Percentiles rank a stretch among this genome's conserved stretches.
phyloP scores from a whole-genome alignment of 164 flowering plant species.

The Magnolia officinalis region DNA sequence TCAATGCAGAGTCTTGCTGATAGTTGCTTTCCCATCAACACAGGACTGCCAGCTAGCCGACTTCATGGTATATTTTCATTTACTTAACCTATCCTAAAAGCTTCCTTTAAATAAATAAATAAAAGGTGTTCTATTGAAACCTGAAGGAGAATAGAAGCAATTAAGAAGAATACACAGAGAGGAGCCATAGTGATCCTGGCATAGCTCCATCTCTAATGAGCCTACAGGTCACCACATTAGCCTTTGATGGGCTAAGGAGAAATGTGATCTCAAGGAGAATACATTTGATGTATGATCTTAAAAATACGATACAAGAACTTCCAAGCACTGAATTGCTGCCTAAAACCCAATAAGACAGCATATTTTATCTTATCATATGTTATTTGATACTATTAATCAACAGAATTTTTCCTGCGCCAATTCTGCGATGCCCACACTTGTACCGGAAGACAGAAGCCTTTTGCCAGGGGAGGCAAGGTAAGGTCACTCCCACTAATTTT shows the following conservation, averaged over 20 bases:
- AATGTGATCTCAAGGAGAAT: neutral
- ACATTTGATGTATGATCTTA: too few relatives aligned
- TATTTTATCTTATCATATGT: neutral
- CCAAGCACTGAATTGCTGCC: neutral
- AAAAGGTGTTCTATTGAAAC: neutral
- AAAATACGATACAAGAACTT: neutral
- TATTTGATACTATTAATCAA: conserved; percentile 5
- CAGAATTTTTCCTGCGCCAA: conserved; percentile 87
- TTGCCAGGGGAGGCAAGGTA: conserved; percentile 78
- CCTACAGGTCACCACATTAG: neutral
- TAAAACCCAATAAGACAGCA: neutral
- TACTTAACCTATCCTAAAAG: too few relatives aligned
- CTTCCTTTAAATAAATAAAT: too few relatives aligned
- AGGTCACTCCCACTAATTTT: conserved; percentile 8
- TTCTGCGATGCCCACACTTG: conserved; percentile 95
- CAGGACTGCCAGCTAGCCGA: neutral
- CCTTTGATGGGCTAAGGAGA: neutral
- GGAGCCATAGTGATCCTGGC: too few relatives aligned
- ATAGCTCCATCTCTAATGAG: neutral
- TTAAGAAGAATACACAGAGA: neutral
- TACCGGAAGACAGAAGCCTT: conserved; percentile 56
- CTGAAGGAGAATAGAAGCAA: neutral
- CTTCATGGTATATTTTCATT: neutral
- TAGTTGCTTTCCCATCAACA: conserved; percentile 67
- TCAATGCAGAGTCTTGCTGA: conserved; percentile 74